A percentile compares a stretch with the other conserved stretches of the same genome.
Conservation (phyloP, 1,139 yeast genomes). For the Yamadazyma taylorii region DNA sequence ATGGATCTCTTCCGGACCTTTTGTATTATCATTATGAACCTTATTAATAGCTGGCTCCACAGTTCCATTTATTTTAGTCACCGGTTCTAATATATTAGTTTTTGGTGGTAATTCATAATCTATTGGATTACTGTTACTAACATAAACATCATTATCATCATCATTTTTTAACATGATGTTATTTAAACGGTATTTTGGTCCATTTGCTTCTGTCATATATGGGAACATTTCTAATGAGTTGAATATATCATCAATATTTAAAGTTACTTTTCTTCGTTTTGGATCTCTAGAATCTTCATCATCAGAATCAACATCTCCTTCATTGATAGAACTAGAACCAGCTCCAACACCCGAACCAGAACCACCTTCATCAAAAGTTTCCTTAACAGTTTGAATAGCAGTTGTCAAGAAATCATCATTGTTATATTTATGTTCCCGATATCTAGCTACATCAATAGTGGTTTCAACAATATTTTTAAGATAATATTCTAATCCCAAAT, state of each 20-base stretch:
- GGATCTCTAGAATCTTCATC: constrained; percentile 21
- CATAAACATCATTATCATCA: constrained; percentile 37
- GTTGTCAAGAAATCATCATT: constrained; percentile 36
- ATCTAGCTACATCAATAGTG: constrained; percentile 70
- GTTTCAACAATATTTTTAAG: constrained; percentile 72
- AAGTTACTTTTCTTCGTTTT: constrained; percentile 33
- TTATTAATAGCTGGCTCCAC: constrained; percentile 5
- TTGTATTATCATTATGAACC: background rate
- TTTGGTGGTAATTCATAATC: constrained; percentile 46
- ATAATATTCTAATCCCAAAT: constrained; percentile 78
- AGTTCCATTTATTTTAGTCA: constrained; percentile 4
- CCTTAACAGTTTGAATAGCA: constrained; percentile 22
- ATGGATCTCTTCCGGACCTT: background rate
- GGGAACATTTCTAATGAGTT: constrained; percentile 67
- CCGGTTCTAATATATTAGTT: constrained; percentile 10
- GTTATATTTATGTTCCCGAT: constrained; percentile 54
- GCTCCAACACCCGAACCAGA: constrained; percentile 1
- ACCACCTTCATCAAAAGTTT: constrained; percentile 12
- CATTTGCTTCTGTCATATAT: constrained; percentile 65
- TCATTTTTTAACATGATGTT: constrained; percentile 60
- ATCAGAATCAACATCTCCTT: constrained; percentile 14
- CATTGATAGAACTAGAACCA: background rate
- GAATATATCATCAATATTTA: constrained; percentile 65
- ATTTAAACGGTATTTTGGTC: constrained; percentile 54
- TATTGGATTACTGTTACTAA: constrained; percentile 13